A percentile compares a stretch with the other conserved stretches of the same genome.
Evolutionary conservation across 2,329 filamentous ascomycete species (phyloP).

Genomic region (Nemania diffusa): DNA sequence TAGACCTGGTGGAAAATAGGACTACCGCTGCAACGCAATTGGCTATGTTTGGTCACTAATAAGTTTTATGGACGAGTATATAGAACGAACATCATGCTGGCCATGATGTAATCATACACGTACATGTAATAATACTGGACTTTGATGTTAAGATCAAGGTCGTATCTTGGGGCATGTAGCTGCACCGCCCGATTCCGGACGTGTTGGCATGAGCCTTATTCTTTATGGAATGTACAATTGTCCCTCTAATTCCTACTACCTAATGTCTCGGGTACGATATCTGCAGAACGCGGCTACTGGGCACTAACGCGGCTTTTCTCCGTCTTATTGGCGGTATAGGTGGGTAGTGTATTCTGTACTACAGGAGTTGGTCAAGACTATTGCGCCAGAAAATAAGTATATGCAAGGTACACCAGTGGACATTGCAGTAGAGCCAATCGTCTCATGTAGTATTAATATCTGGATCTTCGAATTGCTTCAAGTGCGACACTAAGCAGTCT

Average conservation of each 20-base stretch:
- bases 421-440: constrained; percentile 1
- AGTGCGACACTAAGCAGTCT: not conserved
- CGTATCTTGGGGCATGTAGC: too few species aligned
- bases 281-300: not conserved
- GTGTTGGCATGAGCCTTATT: not conserved
- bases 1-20: not conserved
- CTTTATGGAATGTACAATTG: not conserved
- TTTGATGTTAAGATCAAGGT: too few species aligned
- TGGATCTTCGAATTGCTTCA: not conserved
- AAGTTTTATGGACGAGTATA: not conserved
- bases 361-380: not conserved
- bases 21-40: not conserved
- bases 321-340: not conserved
- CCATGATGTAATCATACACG: not conserved
- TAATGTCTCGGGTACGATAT: not conserved
- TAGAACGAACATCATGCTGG: not conserved
- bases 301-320: not conserved
- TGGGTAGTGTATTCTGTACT: not conserved
- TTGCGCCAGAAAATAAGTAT: not conserved
- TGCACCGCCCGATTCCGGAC: too few species aligned
- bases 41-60: not conserved
- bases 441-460: not conserved
- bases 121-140: not conserved
- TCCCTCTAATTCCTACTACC: not conserved
- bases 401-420: constrained; percentile 15